These are phyloP conservation scores for Tylopilus vinaceipallidus DNA, from an alignment of 768 basidiomycete species.

Conservation along the genomic window DNA sequence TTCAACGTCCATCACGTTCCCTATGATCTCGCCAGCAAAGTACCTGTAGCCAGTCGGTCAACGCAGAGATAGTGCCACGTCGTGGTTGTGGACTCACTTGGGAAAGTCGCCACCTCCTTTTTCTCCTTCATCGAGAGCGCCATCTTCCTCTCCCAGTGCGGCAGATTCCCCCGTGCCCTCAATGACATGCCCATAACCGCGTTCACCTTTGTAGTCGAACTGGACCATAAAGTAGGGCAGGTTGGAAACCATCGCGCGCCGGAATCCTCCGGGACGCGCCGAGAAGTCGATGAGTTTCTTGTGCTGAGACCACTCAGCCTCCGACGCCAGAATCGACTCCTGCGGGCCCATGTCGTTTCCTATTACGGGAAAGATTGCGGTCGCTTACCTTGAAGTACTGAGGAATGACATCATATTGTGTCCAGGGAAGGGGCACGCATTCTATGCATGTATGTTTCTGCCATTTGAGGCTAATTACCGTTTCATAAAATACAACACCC, in stretches of 20 bases:
- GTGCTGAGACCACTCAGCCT: constrained; percentile 98
- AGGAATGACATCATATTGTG: constrained; percentile 80
- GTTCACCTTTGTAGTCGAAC: constrained; percentile 97
- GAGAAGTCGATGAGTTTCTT: constrained; percentile 96
- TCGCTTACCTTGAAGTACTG: constrained; percentile 82
- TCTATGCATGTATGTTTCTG: constrained; percentile 95
- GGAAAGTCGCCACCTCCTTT: constrained; percentile 93
- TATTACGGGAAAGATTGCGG: neutral
- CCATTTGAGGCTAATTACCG: constrained; percentile 79
- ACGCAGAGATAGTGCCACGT: neutral
- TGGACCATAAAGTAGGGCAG: constrained; percentile 99
- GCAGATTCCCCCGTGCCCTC: constrained; percentile 78
- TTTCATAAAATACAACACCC: constrained; percentile 95
- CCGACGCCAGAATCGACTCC: constrained; percentile 93
- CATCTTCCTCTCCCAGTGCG: constrained; percentile 59
- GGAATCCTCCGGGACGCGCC: constrained; percentile 85
- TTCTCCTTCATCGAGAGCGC: constrained; percentile 77
- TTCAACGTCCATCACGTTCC: constrained; percentile 85
- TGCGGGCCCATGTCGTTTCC: constrained; percentile 28
- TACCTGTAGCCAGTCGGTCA: constrained; percentile 51
- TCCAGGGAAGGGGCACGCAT: constrained; percentile 90
- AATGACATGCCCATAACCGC: constrained; percentile 97
- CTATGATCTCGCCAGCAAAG: constrained; percentile 94
- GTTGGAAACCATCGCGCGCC: constrained; percentile 93
- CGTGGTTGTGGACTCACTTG: constrained; percentile 45